Base-by-base conservation (phyloP, 139 green algal species). In the Penium margaritaceum region DNA sequence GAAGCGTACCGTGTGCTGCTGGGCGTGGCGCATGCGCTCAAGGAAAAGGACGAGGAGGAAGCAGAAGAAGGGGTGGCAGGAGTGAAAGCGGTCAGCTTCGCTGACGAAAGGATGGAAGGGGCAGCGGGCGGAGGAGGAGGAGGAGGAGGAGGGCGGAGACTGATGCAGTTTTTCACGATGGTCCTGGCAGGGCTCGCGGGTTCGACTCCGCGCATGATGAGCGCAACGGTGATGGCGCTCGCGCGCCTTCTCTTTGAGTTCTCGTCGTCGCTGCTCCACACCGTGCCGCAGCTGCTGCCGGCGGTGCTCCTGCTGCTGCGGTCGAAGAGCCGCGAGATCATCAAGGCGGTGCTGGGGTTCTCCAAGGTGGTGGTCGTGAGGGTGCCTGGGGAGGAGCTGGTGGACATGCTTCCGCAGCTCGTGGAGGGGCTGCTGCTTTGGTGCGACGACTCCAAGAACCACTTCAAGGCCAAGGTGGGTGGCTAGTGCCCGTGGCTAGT, bases 381-480 rank as follows among this genome's bases (percentile, higher is more conserved):
- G 21, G 75, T 98, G 66, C 87, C 90, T 0, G 85, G 81, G 21
- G 78, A 89, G 1, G 67, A 90, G 39, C 80, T 98, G 69, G 34
- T 62, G 29, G 36, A 53, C 17, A 85, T 91, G 41, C 76, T 96
- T 74, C 72, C 74, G 0, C 30, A 78, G 14, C 89, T 98, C 27
- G 67, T 96, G 47, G 89, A 97, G 69, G 91, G 90, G 24, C 65
- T 95, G 65, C 84, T 98, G 36, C 19, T 78, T 51, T 97, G 47
- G 91, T 80, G 76, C 0, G 84, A 91, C 38, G 93, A 98, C 87
- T 86, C 77, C 44, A 96, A 96, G 73, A 98, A 98, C 87, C 91
- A 93, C 72, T 97, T 97, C 85, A 88, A 87, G 60, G 77, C 95
- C 33, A 96, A 96, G 88, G 90, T 95, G 70, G n/a, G n/a, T n/a